Evolutionary conservation across 345 rosid species (phyloP), one percentile per base, ranked within the genome.

Genomic region (Camelina laxa): DNA sequence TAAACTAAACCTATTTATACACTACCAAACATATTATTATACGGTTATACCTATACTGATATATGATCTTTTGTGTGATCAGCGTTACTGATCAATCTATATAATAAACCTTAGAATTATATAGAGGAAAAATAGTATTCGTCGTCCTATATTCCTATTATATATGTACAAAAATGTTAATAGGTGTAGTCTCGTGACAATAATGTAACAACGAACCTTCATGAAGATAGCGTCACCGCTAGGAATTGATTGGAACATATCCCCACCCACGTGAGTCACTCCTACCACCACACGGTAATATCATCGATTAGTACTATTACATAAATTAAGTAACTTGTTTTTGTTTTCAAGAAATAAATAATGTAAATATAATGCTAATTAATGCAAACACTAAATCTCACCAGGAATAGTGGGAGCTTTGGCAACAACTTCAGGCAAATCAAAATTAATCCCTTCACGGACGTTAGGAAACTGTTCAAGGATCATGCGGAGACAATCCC

Each of bases 401-500:
- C 98, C 90, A 3, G 87, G 87, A 73, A 91, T 88, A 1, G 1
- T 44, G 3, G 97, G 94, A 7, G 94, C 97, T 66, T 83, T 83
- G 60, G 90, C 94, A 27, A 91, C 89, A 11, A 93, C 98, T 70
- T 88, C 93, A 17, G 94, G 97, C 80, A 93, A 60, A 69, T 93
- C 98, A 65, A 89, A 93, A 79, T 93, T 93, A 81, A 89, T 80
- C 2, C 90, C 98, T 71, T 84, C 70, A 17, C 75, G 75, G 2
- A 93, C 68, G 22, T 54, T 60, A 3, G 92, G 82, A 75, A 82
- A 78, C 17, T 87, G 87, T 4, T 77, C 14, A 21, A 89, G 19
- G 51, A 93, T 93, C 98, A 91, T 91, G 78, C 83, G 81, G 36
- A 93, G 89, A 81, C 96, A 93, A 80, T 91, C 97, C 33, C 98